Percentiles rank a stretch among this genome's conserved stretches.
Conservation (phyloP, 139 green algal genomes). For the Medakamo hakoo region DNA sequence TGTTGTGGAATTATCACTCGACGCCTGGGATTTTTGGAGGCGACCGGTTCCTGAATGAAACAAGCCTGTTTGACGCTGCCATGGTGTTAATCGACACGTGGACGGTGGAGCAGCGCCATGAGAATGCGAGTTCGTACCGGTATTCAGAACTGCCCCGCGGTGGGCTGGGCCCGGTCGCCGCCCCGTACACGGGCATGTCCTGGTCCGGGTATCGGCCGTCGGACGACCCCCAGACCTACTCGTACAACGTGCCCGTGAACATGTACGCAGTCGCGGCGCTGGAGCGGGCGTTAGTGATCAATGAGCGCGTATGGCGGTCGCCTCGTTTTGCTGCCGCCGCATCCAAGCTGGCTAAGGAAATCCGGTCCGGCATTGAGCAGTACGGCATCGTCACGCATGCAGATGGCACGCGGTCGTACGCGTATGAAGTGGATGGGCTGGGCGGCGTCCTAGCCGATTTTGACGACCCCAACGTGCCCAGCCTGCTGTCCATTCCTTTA, state of each 20-base stretch:
- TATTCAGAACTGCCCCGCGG: constrained; percentile 35
- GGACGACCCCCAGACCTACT: constrained; percentile 32
- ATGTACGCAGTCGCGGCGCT: constrained; percentile 24
- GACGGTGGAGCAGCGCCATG: constrained; percentile 30
- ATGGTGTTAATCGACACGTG: constrained; percentile 22
- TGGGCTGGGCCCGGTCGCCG: constrained; percentile 8
- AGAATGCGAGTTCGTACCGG: constrained; percentile 24
- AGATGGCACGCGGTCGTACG: constrained; percentile 20
- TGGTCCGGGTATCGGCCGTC: constrained; percentile 42
- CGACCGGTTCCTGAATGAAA: constrained; percentile 12
- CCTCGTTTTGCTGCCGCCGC: constrained; percentile 6
- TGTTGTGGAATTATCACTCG: constrained; percentile 39
- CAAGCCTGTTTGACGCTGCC: constrained; percentile 28
- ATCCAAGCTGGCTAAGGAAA: constrained; percentile 9
- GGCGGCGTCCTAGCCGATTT: constrained; percentile 19
- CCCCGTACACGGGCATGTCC: constrained; percentile 34
- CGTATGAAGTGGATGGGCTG: constrained; percentile 44
- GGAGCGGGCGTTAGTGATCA: constrained; percentile 27
- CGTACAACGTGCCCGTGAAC: constrained; percentile 39
- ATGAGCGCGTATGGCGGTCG: constrained; percentile 23
- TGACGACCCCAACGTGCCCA: constrained; percentile 51
- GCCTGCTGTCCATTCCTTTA: constrained; percentile 37
- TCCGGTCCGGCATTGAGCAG: constrained; percentile 25
- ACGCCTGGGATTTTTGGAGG: constrained; percentile 13
- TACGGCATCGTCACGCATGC: constrained; percentile 14